phyloP scores from a whole-genome alignment of 2,329 filamentous ascomycete species.

The Verticillium nonalfalfae region DNA sequence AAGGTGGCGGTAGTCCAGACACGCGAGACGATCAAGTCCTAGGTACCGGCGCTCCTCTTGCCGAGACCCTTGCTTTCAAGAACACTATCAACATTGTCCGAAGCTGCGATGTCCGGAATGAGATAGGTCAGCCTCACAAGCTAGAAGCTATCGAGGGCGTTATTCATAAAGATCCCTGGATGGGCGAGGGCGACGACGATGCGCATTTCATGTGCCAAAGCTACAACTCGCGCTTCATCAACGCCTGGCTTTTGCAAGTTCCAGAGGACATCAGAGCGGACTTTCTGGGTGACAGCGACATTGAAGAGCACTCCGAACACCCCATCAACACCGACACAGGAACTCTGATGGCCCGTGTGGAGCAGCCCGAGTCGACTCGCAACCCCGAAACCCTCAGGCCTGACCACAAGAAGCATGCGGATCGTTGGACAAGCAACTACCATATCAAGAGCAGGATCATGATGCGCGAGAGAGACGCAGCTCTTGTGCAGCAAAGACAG shows the following conservation, averaged over 20 bases:
- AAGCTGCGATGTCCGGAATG: background rate
- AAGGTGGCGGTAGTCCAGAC: background rate
- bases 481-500: background rate
- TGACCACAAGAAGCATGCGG: constrained; percentile 11
- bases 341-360: constrained; percentile 21
- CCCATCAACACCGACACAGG: constrained; percentile 33
- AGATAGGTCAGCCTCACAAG: background rate
- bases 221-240: background rate
- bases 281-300: background rate
- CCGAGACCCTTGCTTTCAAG: background rate
- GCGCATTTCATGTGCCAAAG: background rate
- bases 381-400: background rate
- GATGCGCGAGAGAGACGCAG: background rate
- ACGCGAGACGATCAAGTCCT: background rate
- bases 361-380: constrained; percentile 17
- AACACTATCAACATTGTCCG: background rate
- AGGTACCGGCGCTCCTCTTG: background rate
- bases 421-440: constrained; percentile 13
- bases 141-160: background rate
- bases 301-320: constrained; percentile 13
- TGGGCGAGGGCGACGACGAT: background rate
- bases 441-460: constrained; percentile 6
- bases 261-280: background rate
- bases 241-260: background rate
- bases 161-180: background rate